These are phyloP conservation scores for Colletotrichum sojae DNA, from an alignment of 2,329 filamentous ascomycete genomes.

Conservation along the genomic window DNA sequence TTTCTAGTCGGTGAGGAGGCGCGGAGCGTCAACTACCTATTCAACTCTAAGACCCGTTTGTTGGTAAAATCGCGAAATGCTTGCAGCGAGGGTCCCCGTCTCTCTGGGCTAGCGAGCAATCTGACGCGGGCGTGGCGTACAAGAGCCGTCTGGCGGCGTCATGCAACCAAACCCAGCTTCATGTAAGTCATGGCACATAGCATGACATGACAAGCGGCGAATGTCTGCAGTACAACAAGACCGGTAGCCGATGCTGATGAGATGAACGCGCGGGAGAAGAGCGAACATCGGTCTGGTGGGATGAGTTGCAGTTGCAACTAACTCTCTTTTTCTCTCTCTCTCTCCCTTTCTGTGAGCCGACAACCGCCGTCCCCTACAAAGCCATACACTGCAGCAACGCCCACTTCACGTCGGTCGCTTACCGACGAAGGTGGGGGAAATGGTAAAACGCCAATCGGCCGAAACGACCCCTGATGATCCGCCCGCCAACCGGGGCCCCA, in stretches of 20 bases:
- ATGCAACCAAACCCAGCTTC: conserved; percentile 27
- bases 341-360: neutral
- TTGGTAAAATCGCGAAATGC: neutral
- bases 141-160: neutral
- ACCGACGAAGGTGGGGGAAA: conserved; percentile 3
- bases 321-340: neutral
- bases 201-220: conserved; percentile 17
- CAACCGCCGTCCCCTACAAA: neutral
- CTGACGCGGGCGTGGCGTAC: conserved; percentile 5
- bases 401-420: neutral
- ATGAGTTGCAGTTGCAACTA: conserved; percentile 25
- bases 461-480: conserved; percentile 19
- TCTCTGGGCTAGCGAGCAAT: neutral
- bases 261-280: conserved; percentile 19
- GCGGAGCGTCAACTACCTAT: too few species aligned
- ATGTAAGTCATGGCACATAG: conserved; percentile 38
- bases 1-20: conserved; percentile 6
- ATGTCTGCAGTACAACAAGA: conserved; percentile 6
- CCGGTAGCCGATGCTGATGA: conserved; percentile 14
- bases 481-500: conserved; percentile 4
- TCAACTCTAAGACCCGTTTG: too few species aligned
- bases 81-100: neutral
- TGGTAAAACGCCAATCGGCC: conserved; percentile 29
- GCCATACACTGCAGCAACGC: conserved; percentile 8
- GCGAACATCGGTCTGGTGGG: conserved; percentile 2